Percentiles rank a stretch among this genome's conserved stretches.
Evolutionary conservation across 768 basidiomycete species (phyloP).

Genomic region (Suillus subalutaceus): DNA sequence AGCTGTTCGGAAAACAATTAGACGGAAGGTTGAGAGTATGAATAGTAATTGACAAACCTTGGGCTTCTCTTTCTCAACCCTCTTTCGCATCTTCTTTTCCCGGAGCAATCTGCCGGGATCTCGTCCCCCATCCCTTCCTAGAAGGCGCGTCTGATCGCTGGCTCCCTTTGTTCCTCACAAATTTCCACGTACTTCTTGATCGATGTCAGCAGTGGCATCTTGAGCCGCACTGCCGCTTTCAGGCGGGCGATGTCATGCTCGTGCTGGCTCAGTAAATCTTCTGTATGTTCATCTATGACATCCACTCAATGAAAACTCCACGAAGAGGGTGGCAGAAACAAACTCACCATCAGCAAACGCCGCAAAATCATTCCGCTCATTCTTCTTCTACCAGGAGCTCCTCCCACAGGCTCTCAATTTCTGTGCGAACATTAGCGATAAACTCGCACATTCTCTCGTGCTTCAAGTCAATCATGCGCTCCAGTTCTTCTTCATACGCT

Average conservation of each 20-base stretch:
- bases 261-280: slow-evolving; percentile 83
- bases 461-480: slow-evolving; percentile 88
- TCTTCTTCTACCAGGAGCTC: slow-evolving; percentile 81
- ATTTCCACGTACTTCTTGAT: slow-evolving; percentile 92
- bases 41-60: slow-evolving; percentile 54
- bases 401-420: slow-evolving; percentile 83
- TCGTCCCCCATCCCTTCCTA: slow-evolving; percentile 72
- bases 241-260: slow-evolving; percentile 83
- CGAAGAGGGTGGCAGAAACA: neutral
- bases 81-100: slow-evolving; percentile 97
- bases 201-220: slow-evolving; percentile 71
- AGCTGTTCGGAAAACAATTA: slow-evolving; percentile 50
- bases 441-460: slow-evolving; percentile 86
- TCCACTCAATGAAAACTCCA: slow-evolving; percentile 6
- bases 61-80: slow-evolving; percentile 91
- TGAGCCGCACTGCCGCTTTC: slow-evolving; percentile 80
- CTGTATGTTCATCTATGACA: slow-evolving; percentile 77
- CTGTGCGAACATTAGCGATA: slow-evolving; percentile 76
- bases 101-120: slow-evolving; percentile 85
- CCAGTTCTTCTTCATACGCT: slow-evolving; percentile 89
- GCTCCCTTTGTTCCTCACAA: slow-evolving; percentile 85
- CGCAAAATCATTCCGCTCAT: slow-evolving; percentile 79
- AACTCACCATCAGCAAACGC: slow-evolving; percentile 79
- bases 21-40: neutral
- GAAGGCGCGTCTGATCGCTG: slow-evolving; percentile 77